Evolutionary conservation across 2,329 filamentous ascomycete species (phyloP).

Genomic region (Rosellinia necatrix): DNA sequence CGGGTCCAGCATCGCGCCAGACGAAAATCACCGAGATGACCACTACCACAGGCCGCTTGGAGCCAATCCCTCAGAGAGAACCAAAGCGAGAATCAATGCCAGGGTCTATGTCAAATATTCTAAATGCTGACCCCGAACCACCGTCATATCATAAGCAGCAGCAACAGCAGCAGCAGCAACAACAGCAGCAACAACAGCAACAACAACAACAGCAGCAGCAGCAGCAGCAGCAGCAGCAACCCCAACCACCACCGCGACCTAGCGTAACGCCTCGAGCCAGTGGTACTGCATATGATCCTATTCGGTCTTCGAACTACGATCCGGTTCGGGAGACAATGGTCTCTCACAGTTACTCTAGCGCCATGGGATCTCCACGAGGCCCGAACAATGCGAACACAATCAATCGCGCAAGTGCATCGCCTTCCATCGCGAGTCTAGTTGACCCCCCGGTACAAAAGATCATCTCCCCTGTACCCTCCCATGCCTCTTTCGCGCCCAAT

Average conservation of each 20-base stretch:
- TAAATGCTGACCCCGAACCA: conserved; percentile 58
- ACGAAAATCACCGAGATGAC: conserved; percentile 48
- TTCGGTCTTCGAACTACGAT: conserved; percentile 74
- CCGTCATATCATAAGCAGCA: conserved; percentile 51
- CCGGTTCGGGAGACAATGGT: conserved; percentile 66
- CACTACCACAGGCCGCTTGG: conserved; percentile 35
- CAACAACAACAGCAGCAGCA: conserved; percentile 53
- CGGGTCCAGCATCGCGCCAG: conserved; percentile 42
- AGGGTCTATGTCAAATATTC: conserved; percentile 59
- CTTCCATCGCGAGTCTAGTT: conserved; percentile 88
- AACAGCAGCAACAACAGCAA: conserved; percentile 51
- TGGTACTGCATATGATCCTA: conserved; percentile 87
- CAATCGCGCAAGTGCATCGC: conserved; percentile 83
- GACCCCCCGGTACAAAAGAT: conserved; percentile 63
- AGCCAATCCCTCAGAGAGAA: conserved; percentile 49
- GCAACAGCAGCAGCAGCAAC: conserved; percentile 49
- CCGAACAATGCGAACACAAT: conserved; percentile 43
- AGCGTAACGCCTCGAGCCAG: conserved; percentile 62
- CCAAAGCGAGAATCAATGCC: conserved; percentile 57
- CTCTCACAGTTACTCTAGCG: conserved; percentile 52
- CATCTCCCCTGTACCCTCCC: conserved; percentile 47
- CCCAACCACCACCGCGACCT: conserved; percentile 48
- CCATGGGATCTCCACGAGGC: conserved; percentile 57
- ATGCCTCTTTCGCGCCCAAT: conserved; percentile 42
- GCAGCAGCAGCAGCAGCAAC: conserved; percentile 52